phyloP scores from a whole-genome alignment of 2,329 filamentous ascomycete species.

The Neofusicoccum ribis region DNA sequence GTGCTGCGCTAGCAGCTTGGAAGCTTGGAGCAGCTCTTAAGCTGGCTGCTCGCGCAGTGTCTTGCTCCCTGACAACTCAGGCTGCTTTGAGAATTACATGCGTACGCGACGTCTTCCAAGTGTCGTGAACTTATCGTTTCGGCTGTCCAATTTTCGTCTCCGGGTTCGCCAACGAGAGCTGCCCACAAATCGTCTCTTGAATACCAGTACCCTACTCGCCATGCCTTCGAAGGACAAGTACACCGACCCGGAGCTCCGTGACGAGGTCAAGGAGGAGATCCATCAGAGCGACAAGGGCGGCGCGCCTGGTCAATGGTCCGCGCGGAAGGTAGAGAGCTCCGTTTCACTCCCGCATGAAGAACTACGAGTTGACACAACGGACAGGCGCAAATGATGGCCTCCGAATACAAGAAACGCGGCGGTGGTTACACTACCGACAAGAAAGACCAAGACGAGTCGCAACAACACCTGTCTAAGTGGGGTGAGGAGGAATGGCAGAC shows the following conservation, averaged over 20 bases:
- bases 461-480: slow-evolving; percentile 49
- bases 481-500: slow-evolving; percentile 53
- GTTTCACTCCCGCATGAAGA: too few species aligned
- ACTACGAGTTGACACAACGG: neutral
- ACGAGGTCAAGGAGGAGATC: slow-evolving; percentile 50
- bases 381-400: slow-evolving; percentile 50
- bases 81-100: neutral
- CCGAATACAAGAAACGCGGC: slow-evolving; percentile 50
- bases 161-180: neutral
- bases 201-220: neutral
- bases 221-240: slow-evolving; percentile 53
- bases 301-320: slow-evolving; percentile 51
- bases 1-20: neutral
- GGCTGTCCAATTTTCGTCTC: neutral
- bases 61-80: neutral
- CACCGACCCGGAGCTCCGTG: slow-evolving; percentile 47
- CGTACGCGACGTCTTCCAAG: neutral
- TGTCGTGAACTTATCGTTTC: neutral
- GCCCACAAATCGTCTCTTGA: neutral
- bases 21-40: neutral
- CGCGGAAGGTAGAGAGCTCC: slow-evolving; percentile 41
- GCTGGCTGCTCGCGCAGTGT: neutral
- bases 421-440: slow-evolving; percentile 50
- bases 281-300: slow-evolving; percentile 49
- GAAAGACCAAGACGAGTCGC: slow-evolving; percentile 44